Evolutionary conservation across 2,329 filamentous ascomycete species (phyloP).

Genomic region (Aspergillus sp.): DNA sequence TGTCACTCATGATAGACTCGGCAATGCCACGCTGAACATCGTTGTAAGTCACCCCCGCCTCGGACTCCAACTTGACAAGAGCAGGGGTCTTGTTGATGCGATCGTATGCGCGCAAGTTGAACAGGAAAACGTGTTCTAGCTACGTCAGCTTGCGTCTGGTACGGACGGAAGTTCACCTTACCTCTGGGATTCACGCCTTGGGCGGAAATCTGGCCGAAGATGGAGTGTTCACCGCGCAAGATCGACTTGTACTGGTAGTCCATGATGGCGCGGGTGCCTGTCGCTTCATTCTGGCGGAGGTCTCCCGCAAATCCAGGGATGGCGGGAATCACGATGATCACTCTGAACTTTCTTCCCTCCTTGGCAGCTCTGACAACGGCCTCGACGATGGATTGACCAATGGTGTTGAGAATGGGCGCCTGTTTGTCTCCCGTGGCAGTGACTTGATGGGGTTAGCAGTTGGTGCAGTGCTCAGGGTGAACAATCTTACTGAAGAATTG

Average conservation of each 20-base stretch:
- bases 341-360: conserved; percentile 81
- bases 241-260: conserved; percentile 98
- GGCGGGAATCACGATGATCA: conserved; percentile 87
- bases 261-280: conserved; percentile 92
- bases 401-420: conserved; percentile 79
- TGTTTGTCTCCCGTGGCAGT: conserved; percentile 90
- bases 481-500: conserved; percentile 78
- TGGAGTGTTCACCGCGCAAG: conserved; percentile 85
- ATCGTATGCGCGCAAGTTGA: conserved; percentile 92
- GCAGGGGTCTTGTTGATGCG: conserved; percentile 79
- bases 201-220: conserved; percentile 74
- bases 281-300: conserved; percentile 76
- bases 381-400: conserved; percentile 87
- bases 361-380: conserved; percentile 79
- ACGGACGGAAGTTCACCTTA: conserved; percentile 23
- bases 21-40: conserved; percentile 86
- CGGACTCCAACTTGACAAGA: conserved; percentile 73
- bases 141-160: conserved; percentile 39
- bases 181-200: conserved; percentile 71
- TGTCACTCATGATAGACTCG: conserved; percentile 79
- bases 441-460: conserved; percentile 47
- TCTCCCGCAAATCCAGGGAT: conserved; percentile 95
- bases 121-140: conserved; percentile 79
- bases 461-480: not conserved
- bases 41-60: conserved; percentile 80